phyloP scores from a whole-genome alignment of 768 basidiomycete genomes.

The Dacryopinax primogenitus region DNA sequence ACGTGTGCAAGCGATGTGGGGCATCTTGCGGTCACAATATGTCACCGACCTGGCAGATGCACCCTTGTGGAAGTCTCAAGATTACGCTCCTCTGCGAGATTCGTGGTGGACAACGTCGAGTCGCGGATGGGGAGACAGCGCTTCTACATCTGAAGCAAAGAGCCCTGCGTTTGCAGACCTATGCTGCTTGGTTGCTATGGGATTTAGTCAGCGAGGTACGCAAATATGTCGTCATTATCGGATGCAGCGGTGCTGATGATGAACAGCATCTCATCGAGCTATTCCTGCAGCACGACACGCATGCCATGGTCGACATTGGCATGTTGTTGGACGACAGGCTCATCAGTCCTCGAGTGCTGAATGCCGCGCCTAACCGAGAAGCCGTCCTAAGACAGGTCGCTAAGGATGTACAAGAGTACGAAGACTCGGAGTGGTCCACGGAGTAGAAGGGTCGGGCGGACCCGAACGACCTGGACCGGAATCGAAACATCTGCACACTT shows the following conservation, averaged over 20 bases:
- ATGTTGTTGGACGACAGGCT: background rate
- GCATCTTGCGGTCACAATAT: background rate
- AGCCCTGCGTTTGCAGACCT: background rate
- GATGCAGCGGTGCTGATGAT: background rate
- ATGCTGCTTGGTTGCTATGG: background rate
- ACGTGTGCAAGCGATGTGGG: background rate
- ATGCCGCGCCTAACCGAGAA: background rate
- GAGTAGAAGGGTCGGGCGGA: too few relatives aligned
- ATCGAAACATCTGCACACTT: too few relatives aligned
- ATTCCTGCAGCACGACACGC: background rate
- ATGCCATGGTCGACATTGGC: background rate
- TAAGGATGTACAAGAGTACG: background rate
- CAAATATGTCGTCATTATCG: background rate
- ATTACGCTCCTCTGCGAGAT: background rate
- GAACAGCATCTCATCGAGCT: background rate
- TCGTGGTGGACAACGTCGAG: background rate
- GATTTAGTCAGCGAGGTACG: background rate
- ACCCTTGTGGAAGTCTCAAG: background rate
- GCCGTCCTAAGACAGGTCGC: background rate
- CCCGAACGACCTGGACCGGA: too few relatives aligned
- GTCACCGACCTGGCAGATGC: background rate
- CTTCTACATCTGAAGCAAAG: background rate
- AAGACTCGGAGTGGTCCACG: background rate
- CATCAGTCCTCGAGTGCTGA: conserved; percentile 3
- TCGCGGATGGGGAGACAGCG: background rate